phyloP scores from a whole-genome alignment of 2,329 filamentous ascomycete genomes.

The Aspergillus melleus region DNA sequence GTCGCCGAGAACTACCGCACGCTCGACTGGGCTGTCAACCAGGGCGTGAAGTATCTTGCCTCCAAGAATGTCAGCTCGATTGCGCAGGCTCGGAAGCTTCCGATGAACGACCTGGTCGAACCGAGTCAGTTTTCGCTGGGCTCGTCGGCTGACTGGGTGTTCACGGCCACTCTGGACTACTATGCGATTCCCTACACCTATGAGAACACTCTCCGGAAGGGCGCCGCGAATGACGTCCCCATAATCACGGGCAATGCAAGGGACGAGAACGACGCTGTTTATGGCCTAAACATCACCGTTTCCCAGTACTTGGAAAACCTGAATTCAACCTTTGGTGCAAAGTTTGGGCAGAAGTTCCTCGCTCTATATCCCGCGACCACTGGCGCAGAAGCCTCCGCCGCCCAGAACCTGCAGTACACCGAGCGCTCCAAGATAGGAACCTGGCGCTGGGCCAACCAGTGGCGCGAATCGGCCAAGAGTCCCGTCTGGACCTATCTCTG shows the following conservation, averaged over 20 bases:
- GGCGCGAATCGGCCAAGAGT: conserved; percentile 24
- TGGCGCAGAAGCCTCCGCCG: conserved; percentile 4
- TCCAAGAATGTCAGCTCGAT: too few species aligned
- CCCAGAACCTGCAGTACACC: conserved; percentile 7
- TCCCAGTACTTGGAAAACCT: conserved; percentile 34
- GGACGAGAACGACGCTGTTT: conserved; percentile 31
- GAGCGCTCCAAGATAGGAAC: conserved; percentile 27
- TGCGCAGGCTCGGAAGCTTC: too few species aligned
- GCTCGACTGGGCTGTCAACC: too few species aligned
- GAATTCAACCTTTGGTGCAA: neutral
- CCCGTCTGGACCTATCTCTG: conserved; percentile 40
- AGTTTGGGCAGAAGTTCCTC: conserved; percentile 22
- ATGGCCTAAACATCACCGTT: too few species aligned
- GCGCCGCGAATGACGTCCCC: conserved; percentile 36
- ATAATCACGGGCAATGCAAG: conserved; percentile 39
- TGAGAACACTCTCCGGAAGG: conserved; percentile 17
- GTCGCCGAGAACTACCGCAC: too few species aligned
- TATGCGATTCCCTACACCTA: too few species aligned
- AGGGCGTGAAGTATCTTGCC: too few species aligned
- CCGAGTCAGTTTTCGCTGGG: too few species aligned
- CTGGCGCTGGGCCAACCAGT: conserved; percentile 28
- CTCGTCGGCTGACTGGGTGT: too few species aligned
- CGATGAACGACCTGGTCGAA: too few species aligned
- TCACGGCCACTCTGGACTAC: too few species aligned
- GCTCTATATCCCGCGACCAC: conserved; percentile 26